A percentile compares a stretch with the other conserved stretches of the same genome.
phyloP scores from a whole-genome alignment of 2,329 filamentous ascomycete species.

The Elsinoe necatrix region DNA sequence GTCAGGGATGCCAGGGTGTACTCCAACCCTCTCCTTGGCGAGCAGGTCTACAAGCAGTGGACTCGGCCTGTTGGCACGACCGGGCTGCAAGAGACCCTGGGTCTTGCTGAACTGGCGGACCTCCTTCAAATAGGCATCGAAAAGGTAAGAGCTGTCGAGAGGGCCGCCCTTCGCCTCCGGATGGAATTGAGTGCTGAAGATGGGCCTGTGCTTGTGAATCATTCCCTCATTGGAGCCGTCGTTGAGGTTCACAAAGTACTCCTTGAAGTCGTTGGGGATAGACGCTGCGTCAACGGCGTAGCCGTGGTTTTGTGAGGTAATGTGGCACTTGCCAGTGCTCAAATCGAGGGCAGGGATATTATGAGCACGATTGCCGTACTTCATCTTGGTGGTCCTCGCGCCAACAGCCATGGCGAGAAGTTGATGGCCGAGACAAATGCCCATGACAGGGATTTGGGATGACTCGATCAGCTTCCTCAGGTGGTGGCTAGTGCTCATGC shows the following conservation, averaged over 20 bases:
- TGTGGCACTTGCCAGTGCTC: conserved; percentile 95
- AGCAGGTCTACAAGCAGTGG: conserved; percentile 84
- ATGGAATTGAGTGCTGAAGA: conserved; percentile 98
- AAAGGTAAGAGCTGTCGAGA: conserved; percentile 90
- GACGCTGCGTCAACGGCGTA: conserved; percentile 87
- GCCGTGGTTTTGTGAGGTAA: conserved; percentile 96
- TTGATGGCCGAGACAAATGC: conserved; percentile 96
- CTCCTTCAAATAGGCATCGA: conserved; percentile 90
- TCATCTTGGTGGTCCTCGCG: conserved; percentile 89
- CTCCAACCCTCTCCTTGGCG: conserved; percentile 89
- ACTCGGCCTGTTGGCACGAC: conserved; percentile 79
- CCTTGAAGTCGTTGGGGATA: conserved; percentile 79
- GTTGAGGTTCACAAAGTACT: conserved; percentile 98
- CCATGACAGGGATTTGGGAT: conserved; percentile 88
- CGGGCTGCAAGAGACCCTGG: conserved; percentile 58
- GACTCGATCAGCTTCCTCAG: conserved; percentile 82
- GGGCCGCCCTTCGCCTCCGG: conserved; percentile 96
- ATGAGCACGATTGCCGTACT: conserved; percentile 98
- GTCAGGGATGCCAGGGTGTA: conserved; percentile 40
- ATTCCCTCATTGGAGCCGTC: conserved; percentile 96
- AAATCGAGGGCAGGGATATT: conserved; percentile 95
- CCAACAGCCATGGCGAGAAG: conserved; percentile 83
- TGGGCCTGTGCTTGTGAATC: conserved; percentile 91
- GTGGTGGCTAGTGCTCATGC: conserved; percentile 88
- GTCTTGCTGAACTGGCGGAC: conserved; percentile 82